phyloP scores from a whole-genome alignment of 2,329 filamentous ascomycete species.

The Trichoderma hamatum region DNA sequence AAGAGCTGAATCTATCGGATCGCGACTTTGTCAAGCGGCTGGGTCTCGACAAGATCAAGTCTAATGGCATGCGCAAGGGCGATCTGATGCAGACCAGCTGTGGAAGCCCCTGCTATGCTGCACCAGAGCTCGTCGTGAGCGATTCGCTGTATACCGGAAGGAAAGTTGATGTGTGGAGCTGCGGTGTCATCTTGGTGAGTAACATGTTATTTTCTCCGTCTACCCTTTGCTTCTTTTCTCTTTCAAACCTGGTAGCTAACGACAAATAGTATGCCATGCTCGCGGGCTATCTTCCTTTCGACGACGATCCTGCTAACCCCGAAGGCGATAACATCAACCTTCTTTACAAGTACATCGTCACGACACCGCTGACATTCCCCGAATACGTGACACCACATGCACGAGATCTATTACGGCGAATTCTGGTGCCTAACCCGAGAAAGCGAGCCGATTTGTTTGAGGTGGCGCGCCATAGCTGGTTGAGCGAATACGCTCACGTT shows the following conservation, averaged over 20 bases:
- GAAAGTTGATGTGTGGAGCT: slow-evolving; percentile 99
- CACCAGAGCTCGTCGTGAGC: slow-evolving; percentile 94
- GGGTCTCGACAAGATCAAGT: slow-evolving; percentile 78
- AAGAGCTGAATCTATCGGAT: slow-evolving; percentile 84
- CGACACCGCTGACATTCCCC: slow-evolving; percentile 93
- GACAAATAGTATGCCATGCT: slow-evolving; percentile 90
- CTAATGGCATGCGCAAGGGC: slow-evolving; percentile 77
- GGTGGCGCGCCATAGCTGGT: slow-evolving; percentile 95
- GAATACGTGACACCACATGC: slow-evolving; percentile 99
- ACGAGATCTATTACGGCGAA: slow-evolving; percentile 86
- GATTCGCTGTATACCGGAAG: slow-evolving; percentile 96
- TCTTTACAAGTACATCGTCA: slow-evolving; percentile 98
- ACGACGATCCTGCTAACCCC: slow-evolving; percentile 96
- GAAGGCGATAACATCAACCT: slow-evolving; percentile 99
- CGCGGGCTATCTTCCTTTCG: slow-evolving; percentile 94
- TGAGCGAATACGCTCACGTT: slow-evolving; percentile 95
- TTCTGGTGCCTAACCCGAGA: slow-evolving; percentile 91
- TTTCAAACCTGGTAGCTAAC: neutral
- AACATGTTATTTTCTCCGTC: neutral
- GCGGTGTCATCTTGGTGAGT: slow-evolving; percentile 94
- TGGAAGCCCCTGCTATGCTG: slow-evolving; percentile 96
- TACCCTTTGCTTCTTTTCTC: neutral
- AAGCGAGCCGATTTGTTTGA: slow-evolving; percentile 96
- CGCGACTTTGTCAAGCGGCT: slow-evolving; percentile 85
- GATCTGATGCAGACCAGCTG: slow-evolving; percentile 99